Base-by-base conservation (phyloP, 1,139 yeast genomes). In the Candida sojae region DNA sequence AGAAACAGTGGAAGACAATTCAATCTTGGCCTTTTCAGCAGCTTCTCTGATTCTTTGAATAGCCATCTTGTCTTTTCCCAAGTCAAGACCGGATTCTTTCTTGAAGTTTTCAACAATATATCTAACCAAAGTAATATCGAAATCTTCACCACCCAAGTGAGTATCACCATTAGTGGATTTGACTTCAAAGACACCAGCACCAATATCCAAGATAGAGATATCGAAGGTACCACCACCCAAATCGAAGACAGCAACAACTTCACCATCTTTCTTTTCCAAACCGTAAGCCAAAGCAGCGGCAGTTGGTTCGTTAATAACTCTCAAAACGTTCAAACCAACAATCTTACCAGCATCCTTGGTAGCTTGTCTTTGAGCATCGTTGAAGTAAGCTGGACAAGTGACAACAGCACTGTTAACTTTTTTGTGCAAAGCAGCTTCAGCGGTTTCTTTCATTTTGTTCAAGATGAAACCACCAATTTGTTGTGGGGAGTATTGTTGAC, bases 41-140 rank as follows among this genome's bases (percentile, higher is more conserved):
- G 99, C 99, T 80, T 93, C 99, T 82, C 99, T 90, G 75, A 95
- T 92, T 81, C 99, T 89, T 81, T 93, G 99, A 64, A 93, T 88
- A 63, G 98, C 98, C 97, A 92, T 92, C 77, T 98, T 88, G 80
- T 93, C 99, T 68, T 84, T 82, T 62, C 80, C 78, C 66, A 93
- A 84, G 72, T 92, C 95, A 63, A 93, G 81, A 66, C 97, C 97
- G 52, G 84, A 76, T 71, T 91, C 96, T 75, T 88, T 83, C 83
- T 93, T 91, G 86, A 93, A 95, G 68, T 83, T 84, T 56, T 89
- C 93, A 57, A 93, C 92, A 64, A 93, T 85, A 77, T 87, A 82
- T 78, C 96, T 87, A 57, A 90, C 95, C 56, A 90, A 69, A 58
- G 89, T 86, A 63, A 92, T 88, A 67, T 91, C 90, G 71, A 87